Evolutionary conservation across 352 stramenopile species (phyloP), one percentile per base, ranked within the genome.

Genomic region (Phytophthora niederhauseri): DNA sequence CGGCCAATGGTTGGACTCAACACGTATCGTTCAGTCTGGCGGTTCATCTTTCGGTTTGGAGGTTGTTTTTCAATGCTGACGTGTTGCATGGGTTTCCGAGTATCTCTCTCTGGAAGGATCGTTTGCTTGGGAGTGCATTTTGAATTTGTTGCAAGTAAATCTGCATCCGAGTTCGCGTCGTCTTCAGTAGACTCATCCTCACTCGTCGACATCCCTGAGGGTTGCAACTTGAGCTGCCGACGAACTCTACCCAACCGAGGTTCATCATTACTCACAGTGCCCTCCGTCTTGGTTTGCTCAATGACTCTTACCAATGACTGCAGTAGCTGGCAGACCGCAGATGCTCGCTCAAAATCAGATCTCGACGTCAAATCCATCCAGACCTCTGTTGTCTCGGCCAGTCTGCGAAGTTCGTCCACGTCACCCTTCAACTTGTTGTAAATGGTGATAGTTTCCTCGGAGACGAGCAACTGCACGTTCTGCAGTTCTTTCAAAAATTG

Each of bases 361-460:
- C 85, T 83, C 6, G 82, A 91, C 2, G 85, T 93, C 28, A 93
- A 68, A 76, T 93, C 85, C 82, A 93, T 90, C 85, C 85, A 93
- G 3, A 93, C 81, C 77, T 93, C 85, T 11, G 85, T 93, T 30
- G 85, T 91, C 66, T 93, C 85, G 11, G 82, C 85, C 0, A 93
- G 66, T 8, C 78, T 70, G 3, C 81, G 81, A 9, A 93, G 65
- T 46, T 80, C 75, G 30, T 93, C 80, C 8, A 93, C 82, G 38
- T 93, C 81, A 30, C 83, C 81, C 55, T 91, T 88, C 11, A 93
- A 28, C 30, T 84, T 84, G 31, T 83, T 85, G 66, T 93, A 91
- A 22, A 87, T 87, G 0, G 58, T 61, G 28, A 93, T 91, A 3
- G 82, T 90, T 30, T 91, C 80, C 22, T 90, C 76, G 0, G 79